These are phyloP conservation scores for Zoysia pacifica DNA, from an alignment of 176 grass and related monocot species.

Conservation along the genomic window DNA sequence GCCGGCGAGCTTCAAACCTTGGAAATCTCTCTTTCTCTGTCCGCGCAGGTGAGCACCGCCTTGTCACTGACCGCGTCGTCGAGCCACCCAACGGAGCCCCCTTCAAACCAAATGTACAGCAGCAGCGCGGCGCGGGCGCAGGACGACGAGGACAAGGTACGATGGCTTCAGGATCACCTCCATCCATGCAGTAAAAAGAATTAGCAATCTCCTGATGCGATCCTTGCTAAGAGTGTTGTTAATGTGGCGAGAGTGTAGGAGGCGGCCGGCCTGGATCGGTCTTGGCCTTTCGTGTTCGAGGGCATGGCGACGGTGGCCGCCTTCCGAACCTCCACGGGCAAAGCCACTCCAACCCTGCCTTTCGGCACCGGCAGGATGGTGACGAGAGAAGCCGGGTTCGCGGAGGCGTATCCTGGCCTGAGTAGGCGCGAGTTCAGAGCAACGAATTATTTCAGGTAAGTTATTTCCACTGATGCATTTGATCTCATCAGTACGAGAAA, in stretches of 20 bases:
- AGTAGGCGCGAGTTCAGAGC: slow-evolving; percentile 33
- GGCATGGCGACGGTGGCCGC: slow-evolving; percentile 37
- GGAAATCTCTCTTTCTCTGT: neutral
- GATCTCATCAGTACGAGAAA: neutral
- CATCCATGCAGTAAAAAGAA: neutral
- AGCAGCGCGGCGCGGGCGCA: slow-evolving; percentile 32
- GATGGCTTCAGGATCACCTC: neutral
- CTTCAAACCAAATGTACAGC: slow-evolving; percentile 90
- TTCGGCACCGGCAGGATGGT: slow-evolving; percentile 9
- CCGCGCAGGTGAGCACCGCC: slow-evolving; percentile 53
- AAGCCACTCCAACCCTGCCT: slow-evolving; percentile 17
- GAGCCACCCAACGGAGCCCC: slow-evolving; percentile 66
- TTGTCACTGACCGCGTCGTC: slow-evolving; percentile 54
- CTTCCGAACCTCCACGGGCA: slow-evolving; percentile 38
- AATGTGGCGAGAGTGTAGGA: slow-evolving; percentile 36
- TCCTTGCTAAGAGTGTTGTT: slow-evolving; percentile 33
- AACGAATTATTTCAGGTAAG: neutral
- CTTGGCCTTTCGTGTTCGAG: slow-evolving; percentile 66
- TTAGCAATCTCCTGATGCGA: neutral
- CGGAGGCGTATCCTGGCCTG: slow-evolving; percentile 28
- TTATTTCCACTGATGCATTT: neutral
- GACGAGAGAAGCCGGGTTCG: slow-evolving; percentile 23
- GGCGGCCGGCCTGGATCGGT: slow-evolving; percentile 49
- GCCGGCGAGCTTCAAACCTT: neutral
- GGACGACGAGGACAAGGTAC: slow-evolving; percentile 57